Percentiles rank a stretch among this genome's conserved stretches.
phyloP scores from a whole-genome alignment of 1,284 basidiomycete genomes.

The Grifola frondosa region DNA sequence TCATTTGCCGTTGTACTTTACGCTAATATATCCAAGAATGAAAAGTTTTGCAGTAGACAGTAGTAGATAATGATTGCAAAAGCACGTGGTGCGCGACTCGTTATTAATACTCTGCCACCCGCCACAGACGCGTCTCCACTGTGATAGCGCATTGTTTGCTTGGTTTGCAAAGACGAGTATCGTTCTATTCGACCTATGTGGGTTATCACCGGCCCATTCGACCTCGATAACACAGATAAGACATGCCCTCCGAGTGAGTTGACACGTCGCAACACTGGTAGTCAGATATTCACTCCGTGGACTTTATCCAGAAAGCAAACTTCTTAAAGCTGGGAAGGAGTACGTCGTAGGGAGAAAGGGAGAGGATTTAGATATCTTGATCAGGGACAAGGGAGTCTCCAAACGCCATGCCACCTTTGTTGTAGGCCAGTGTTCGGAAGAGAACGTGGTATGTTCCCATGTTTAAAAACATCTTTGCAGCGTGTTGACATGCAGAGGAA shows the following conservation, averaged over 20 bases:
- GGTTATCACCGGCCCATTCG: slow-evolving; percentile 52
- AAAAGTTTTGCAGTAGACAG: too few species aligned
- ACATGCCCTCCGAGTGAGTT: slow-evolving; percentile 39
- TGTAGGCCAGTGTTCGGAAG: slow-evolving; percentile 47
- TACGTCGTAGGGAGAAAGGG: slow-evolving; percentile 58
- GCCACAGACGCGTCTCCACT: too few species aligned
- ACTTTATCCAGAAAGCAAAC: slow-evolving; percentile 50
- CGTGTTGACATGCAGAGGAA: neutral
- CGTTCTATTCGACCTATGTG: too few species aligned
- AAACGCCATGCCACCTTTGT: slow-evolving; percentile 53
- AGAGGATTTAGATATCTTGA: slow-evolving; percentile 37
- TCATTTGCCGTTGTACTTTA: too few species aligned
- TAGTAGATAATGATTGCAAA: too few species aligned
- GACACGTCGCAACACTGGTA: neutral
- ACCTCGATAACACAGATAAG: slow-evolving; percentile 38
- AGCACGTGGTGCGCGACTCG: too few species aligned
- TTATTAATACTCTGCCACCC: too few species aligned
- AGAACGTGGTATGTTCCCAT: slow-evolving; percentile 50
- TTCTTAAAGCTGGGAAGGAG: slow-evolving; percentile 55
- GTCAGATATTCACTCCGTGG: neutral
- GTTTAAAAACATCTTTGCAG: neutral
- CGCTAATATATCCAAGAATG: too few species aligned
- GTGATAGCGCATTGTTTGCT: too few species aligned
- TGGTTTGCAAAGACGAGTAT: too few species aligned
- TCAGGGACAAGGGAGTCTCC: slow-evolving; percentile 64